Evolutionary conservation across 345 rosid genomes (phyloP).

Genomic region (Salix caprea): DNA sequence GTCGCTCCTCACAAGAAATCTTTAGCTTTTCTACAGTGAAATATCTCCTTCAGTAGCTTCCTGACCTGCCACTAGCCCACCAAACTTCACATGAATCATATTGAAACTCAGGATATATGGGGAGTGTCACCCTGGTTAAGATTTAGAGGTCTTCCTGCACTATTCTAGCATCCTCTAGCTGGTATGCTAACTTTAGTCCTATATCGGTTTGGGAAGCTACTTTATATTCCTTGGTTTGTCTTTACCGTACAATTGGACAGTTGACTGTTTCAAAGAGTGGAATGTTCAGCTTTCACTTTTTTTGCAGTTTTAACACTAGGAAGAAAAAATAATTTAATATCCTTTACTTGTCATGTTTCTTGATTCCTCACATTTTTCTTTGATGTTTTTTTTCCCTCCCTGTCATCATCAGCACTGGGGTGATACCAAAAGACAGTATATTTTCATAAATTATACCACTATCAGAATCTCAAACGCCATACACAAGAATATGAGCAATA

Average conservation of each 20-base stretch:
- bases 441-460: background rate
- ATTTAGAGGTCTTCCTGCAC: slow-evolving; percentile 6
- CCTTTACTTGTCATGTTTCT: background rate
- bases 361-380: background rate
- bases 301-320: background rate
- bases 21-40: slow-evolving; percentile 45
- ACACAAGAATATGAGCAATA: background rate
- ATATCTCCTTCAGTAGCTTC: slow-evolving; percentile 71
- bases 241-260: background rate
- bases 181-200: background rate
- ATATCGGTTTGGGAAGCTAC: background rate
- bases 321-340: background rate
- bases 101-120: slow-evolving; percentile 17
- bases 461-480: slow-evolving; percentile 2
- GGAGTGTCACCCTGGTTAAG: slow-evolving; percentile 13
- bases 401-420: background rate
- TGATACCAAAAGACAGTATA: background rate
- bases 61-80: slow-evolving; percentile 75
- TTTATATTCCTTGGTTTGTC: background rate
- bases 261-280: background rate
- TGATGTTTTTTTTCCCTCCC: background rate
- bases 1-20: slow-evolving; percentile 43
- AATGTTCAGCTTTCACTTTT: background rate
- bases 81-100: slow-evolving; percentile 43
- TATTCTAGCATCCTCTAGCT: background rate